Percentiles rank a stretch among this genome's conserved stretches.
These are phyloP conservation scores for Posidonia australis DNA, from an alignment of 106 monocot genomes.

Conservation along the genomic window DNA sequence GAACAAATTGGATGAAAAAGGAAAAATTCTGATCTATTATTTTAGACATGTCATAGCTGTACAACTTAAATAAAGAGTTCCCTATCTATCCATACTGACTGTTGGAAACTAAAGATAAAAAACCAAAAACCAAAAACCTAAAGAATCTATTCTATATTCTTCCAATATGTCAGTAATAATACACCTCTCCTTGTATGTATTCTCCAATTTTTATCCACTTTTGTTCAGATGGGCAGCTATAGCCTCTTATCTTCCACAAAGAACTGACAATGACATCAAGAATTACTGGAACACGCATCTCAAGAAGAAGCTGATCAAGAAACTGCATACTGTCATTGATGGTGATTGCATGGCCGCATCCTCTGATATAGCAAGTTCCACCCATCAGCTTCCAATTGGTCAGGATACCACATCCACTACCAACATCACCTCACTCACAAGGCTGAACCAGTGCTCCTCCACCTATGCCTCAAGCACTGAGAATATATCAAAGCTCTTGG, in stretches of 20 bases:
- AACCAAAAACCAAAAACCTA: not conserved
- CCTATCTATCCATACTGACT: not conserved
- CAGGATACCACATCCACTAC: not conserved
- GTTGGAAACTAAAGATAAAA: not conserved
- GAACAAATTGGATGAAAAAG: too few species aligned
- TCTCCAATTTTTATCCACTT: not conserved
- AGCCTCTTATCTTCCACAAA: slow-evolving; percentile 68
- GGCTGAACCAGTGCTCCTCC: not conserved
- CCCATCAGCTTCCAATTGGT: not conserved
- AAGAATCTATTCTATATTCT: not conserved
- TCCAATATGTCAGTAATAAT: not conserved
- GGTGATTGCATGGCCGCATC: not conserved
- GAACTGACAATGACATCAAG: slow-evolving; percentile 80
- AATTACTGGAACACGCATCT: slow-evolving; percentile 87
- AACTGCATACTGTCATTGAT: not conserved
- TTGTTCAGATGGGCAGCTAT: slow-evolving; percentile 60
- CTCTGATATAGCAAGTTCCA: slow-evolving; percentile 5
- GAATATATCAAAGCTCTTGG: slow-evolving; percentile 51
- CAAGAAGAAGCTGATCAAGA: slow-evolving; percentile 55
- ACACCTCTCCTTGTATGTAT: not conserved
- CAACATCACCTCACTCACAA: too few species aligned
- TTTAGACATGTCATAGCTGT: not conserved
- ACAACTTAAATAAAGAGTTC: too few species aligned
- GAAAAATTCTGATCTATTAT: not conserved
- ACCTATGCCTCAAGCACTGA: slow-evolving; percentile 41